Conservation (phyloP, 352 stramenopile species). For the Ophiocytium majus region DNA sequence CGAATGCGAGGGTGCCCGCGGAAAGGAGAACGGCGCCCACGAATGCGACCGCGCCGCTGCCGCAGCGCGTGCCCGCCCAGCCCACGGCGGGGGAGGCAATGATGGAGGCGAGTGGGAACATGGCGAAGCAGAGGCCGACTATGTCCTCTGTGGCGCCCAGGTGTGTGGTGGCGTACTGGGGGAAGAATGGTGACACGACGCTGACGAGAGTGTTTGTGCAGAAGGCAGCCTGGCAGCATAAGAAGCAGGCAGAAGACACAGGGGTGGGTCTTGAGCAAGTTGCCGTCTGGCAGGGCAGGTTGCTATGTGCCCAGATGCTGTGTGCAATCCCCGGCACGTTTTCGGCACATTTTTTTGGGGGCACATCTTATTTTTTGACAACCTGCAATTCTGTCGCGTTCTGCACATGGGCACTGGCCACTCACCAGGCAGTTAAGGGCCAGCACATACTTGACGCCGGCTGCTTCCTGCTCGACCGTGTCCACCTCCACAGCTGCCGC, state of each 20-base stretch:
- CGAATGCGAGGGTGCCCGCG: not conserved
- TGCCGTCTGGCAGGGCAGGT: too few species aligned
- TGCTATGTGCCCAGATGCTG: too few species aligned
- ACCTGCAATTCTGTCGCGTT: too few species aligned
- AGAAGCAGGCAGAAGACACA: too few species aligned
- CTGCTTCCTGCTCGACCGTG: not conserved
- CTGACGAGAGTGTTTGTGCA: constrained; percentile 8
- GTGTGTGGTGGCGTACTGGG: not conserved
- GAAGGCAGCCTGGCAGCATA: constrained; percentile 17
- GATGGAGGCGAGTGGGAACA: constrained; percentile 15
- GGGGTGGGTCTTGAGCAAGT: too few species aligned
- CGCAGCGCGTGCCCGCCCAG: not conserved
- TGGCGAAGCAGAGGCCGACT: not conserved
- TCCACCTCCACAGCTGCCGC: too few species aligned
- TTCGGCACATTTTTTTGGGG: too few species aligned
- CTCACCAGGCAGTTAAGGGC: not conserved
- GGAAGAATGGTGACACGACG: constrained; percentile 19
- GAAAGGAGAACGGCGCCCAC: not conserved
- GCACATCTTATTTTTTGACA: too few species aligned
- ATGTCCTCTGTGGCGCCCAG: not conserved
- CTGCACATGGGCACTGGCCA: too few species aligned
- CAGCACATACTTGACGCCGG: not conserved
- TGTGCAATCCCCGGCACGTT: too few species aligned
- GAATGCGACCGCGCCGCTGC: not conserved
- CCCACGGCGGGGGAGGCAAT: not conserved